phyloP scores from a whole-genome alignment of 1,284 basidiomycete species.

The Rhodotorula sp. region DNA sequence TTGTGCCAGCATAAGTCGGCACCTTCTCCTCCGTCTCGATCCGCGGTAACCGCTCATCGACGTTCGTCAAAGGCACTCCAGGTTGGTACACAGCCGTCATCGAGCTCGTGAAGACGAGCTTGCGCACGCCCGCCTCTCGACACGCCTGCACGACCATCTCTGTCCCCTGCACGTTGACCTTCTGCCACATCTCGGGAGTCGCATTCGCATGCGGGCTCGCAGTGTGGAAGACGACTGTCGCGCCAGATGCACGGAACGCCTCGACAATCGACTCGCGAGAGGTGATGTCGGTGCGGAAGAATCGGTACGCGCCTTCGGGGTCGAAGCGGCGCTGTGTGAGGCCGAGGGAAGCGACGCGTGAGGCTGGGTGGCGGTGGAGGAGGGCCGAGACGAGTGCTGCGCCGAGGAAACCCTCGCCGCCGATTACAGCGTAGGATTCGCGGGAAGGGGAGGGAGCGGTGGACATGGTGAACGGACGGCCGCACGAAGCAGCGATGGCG shows the following conservation, averaged over 20 bases:
- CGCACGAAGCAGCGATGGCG: too few relatives aligned
- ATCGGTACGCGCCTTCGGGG: conserved; percentile 32
- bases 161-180: conserved; percentile 93
- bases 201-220: conserved; percentile 74
- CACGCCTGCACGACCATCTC: conserved; percentile 78
- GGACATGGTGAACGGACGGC: too few relatives aligned
- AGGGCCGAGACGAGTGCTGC: conserved; percentile 82
- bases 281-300: conserved; percentile 63
- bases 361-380: conserved; percentile 64
- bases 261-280: conserved; percentile 66
- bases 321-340: conserved; percentile 63
- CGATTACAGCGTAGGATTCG: conserved; percentile 39
- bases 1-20: conserved; percentile 58
- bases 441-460: neutral
- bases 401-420: conserved; percentile 67
- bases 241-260: conserved; percentile 69
- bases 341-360: conserved; percentile 70
- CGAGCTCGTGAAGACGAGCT: conserved; percentile 93
- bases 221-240: conserved; percentile 91
- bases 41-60: conserved; percentile 80
- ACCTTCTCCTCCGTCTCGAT: conserved; percentile 54
- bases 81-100: conserved; percentile 83
- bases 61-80: conserved; percentile 75
- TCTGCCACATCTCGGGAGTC: conserved; percentile 71
- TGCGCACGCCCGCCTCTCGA: conserved; percentile 64